Base-by-base conservation (phyloP, 768 basidiomycete species). In the Termitomyces sp. region DNA sequence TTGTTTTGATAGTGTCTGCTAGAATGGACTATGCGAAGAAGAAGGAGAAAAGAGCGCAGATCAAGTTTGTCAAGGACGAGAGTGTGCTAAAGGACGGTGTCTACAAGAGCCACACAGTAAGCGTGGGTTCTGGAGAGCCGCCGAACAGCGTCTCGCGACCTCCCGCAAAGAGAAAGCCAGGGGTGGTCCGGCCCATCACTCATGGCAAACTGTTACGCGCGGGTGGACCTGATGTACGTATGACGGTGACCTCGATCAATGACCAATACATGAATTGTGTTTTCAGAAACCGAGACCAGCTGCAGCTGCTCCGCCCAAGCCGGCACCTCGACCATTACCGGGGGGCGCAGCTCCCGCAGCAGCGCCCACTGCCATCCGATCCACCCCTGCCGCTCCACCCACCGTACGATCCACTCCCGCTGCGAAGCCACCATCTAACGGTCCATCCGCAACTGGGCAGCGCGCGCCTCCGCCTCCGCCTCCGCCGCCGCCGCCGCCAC, bases 21-120 rank as follows among this genome's bases (percentile, higher is more conserved):
- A 98, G 91, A 8, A 73, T 98, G 58, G 84, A 91, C 55, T 98
- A 98, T 69, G 78, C 79, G 42, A 98, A 99, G 80, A 99, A 99
- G 82, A 98, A 94, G 73, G 95, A 95, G 61, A 99, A 98, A 75
- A 85, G 85, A 66, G 85, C 88, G 4, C 78, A 83, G 53, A 92
- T 99, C 71, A 89, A 88, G 69, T 88, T 92, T 60, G 70, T 87
- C 64, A 96, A 91, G 76, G 94, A 98, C 67, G 95, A 98, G 71
- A 84, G 86, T 8, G 74, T 96, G 19, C 73, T 68, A 11, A 83
- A 82, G 55, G 86, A 89, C 58, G 97, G 94, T 66, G 64, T 82
- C 10, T 99, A 99, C 75, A 99, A 98, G 81, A 95, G 92, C 62
- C 92, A 95, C 66, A 81, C 84, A 1, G 87, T 99, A 17, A 85